Evolutionary conservation across 352 stramenopile species (phyloP).

Genomic region (Bremia lactucae): DNA sequence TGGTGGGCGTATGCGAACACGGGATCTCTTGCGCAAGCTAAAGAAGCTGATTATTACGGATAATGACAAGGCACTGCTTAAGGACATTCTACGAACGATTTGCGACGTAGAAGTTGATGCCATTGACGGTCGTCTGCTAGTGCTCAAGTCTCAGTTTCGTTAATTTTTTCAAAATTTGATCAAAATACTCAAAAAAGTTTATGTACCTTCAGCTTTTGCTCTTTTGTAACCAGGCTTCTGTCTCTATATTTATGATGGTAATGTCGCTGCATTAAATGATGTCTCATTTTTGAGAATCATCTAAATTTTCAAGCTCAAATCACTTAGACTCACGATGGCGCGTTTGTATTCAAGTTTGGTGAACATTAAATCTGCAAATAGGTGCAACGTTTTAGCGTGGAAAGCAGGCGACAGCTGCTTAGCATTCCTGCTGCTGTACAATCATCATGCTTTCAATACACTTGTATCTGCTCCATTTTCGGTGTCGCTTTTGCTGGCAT

Average conservation of each 20-base stretch:
- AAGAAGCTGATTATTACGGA: constrained; percentile 77
- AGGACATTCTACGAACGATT: constrained; percentile 82
- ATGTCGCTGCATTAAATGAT: constrained; percentile 11
- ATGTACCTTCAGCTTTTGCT: constrained; percentile 21
- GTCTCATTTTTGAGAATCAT: constrained; percentile 1
- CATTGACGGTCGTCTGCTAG: constrained; percentile 69
- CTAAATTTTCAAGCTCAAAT: neutral
- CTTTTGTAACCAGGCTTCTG: constrained; percentile 8
- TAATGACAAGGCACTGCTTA: constrained; percentile 72
- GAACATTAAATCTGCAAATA: constrained; percentile 65
- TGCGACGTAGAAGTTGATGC: constrained; percentile 79
- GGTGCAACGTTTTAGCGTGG: constrained; percentile 39
- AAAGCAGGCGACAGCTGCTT: constrained; percentile 23
- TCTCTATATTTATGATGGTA: constrained; percentile 22
- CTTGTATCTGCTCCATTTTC: neutral
- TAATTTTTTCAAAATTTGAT: no score
- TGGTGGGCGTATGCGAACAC: constrained; percentile 70
- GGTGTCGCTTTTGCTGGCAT: constrained; percentile 1
- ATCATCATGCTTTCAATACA: constrained; percentile 3
- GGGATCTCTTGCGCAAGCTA: constrained; percentile 66
- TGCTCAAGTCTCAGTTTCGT: constrained; percentile 83
- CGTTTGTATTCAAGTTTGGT: constrained; percentile 56
- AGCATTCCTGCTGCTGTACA: neutral
- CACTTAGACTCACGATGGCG: constrained; percentile 41
- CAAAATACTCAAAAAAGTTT: no score